Evolutionary conservation across 108 stramenopile species (phyloP).

Genomic region (Stephanodiscus triporus): DNA sequence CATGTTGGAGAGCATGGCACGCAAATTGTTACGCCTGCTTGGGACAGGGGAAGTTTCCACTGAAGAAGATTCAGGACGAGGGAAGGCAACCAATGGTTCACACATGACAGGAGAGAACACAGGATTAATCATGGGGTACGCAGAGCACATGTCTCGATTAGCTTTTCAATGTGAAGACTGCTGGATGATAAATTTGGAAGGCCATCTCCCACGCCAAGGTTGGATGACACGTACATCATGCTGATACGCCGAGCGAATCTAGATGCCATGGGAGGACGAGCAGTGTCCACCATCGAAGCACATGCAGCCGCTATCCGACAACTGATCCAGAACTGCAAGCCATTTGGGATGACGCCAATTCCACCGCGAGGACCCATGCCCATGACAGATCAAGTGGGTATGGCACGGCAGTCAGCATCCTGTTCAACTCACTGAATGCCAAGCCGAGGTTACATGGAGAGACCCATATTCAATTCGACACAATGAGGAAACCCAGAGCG

Average conservation of each 20-base stretch:
- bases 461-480: neutral
- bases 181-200: too few relatives aligned
- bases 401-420: neutral
- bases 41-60: neutral
- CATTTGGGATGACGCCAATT: constrained; percentile 9
- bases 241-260: neutral
- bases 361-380: constrained; percentile 5
- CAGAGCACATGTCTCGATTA: neutral
- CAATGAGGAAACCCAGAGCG: neutral
- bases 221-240: neutral
- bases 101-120: neutral
- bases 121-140: neutral
- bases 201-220: neutral
- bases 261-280: neutral
- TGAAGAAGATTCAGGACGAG: neutral
- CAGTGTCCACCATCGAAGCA: neutral
- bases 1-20: too few relatives aligned
- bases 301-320: neutral
- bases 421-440: neutral
- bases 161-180: too few relatives aligned
- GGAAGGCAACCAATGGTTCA: neutral
- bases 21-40: too few relatives aligned
- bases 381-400: neutral
- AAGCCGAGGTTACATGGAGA: neutral
- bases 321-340: neutral